phyloP scores from a whole-genome alignment of 805 yeast genomes.

The Candida loeiensis region DNA sequence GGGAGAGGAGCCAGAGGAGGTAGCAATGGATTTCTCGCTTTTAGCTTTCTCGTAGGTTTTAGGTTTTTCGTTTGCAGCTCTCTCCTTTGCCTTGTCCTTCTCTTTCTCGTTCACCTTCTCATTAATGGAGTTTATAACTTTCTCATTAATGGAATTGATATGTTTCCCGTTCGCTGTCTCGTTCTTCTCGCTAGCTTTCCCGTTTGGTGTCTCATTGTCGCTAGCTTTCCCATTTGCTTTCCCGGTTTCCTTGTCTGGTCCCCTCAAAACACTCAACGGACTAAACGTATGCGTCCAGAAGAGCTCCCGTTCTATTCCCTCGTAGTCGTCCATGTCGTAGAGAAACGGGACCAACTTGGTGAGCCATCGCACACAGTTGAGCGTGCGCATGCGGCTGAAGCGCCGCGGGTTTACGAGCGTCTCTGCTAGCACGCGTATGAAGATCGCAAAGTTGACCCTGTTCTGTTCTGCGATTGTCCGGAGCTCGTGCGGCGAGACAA shows the following conservation, averaged over 20 bases:
- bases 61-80: background rate
- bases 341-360: conserved; percentile 64
- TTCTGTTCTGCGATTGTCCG: conserved; percentile 57
- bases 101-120: no score
- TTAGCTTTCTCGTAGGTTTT: background rate
- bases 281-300: conserved; percentile 44
- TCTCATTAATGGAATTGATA: no score
- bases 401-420: background rate
- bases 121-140: no score
- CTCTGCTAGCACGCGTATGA: conserved; percentile 33
- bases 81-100: no score
- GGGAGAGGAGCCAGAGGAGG: no score
- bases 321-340: conserved; percentile 47
- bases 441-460: conserved; percentile 50
- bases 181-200: background rate
- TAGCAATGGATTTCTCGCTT: background rate
- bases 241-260: background rate
- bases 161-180: no score
- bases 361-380: conserved; percentile 63
- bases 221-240: background rate
- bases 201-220: background rate
- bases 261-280: conserved; percentile 14
- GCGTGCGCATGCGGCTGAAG: conserved; percentile 17
- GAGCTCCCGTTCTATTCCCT: conserved; percentile 24
- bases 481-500: conserved; percentile 56